Evolutionary conservation across 345 rosid species (phyloP).

Genomic region (rapeseed (Brassica napus)): Da-Ae NC_063447.1:51931501-51932000

Average conservation of each 20-base stretch:
- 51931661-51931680: slow-evolving; percentile 52
- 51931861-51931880: slow-evolving; percentile 47
- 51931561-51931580: slow-evolving; percentile 34
- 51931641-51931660: slow-evolving; percentile 40
- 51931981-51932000: slow-evolving; percentile 52
- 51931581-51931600: slow-evolving; percentile 43
- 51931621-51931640: slow-evolving; percentile 46
- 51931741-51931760: neutral
- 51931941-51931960: slow-evolving; percentile 99
- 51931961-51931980: slow-evolving; percentile 97
- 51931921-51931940: slow-evolving; percentile 93
- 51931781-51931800: slow-evolving; percentile 46
- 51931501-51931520: too few relatives aligned
- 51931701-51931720: neutral
- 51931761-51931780: neutral
- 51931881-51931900: slow-evolving; percentile 40
- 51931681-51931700: slow-evolving; percentile 27
- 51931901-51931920: slow-evolving; percentile 59
- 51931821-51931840: slow-evolving; percentile 36
- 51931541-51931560: neutral
- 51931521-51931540: too few relatives aligned
- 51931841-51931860: slow-evolving; percentile 40
- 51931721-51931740: neutral
- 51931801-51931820: slow-evolving; percentile 45
- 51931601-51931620: slow-evolving; percentile 36